Base-by-base conservation (phyloP, 2,329 filamentous ascomycete genomes). In the Xylariaceae sp. region DNA sequence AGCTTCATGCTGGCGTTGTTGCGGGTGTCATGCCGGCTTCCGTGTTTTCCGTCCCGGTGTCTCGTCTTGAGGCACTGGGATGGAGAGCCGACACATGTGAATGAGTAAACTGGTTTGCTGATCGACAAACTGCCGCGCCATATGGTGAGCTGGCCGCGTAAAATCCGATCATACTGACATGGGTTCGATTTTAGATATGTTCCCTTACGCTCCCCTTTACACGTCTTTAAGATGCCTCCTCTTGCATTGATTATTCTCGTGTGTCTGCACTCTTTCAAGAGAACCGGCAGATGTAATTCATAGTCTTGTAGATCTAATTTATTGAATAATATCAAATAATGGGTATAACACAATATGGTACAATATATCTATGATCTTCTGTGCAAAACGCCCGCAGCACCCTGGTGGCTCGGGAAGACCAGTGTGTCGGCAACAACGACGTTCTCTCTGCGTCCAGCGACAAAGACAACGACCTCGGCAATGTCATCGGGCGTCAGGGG, bases 391-490 rank as follows among this genome's bases (percentile, higher is more conserved):
- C 55, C 59, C 37, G 71, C 69, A 49, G 59, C 62, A 18, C 66
- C 88, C 79, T 92, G 89, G 71, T 92, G 88, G 68, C 85, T 90
- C 6, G 88, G 89, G 73, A 86, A 92, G 48, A 92, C 77, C 59
- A 92, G 73, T 17, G 87, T 86, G 74, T 92, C 89, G 2, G 89
- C 89, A 64, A 92, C 74, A 4, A 92, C 88, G n/a, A 92, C 88
- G 70, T 92, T 92, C 75, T 92, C 88, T 69, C 84, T 83, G 72
- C 88, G 81, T 4, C 87, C 86, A n/a, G 87, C 88, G 18, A 86
- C 80, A 68, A 91, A 92, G 3, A 92, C 88, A 23, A 92, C 78
- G 35, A 90, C 81, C 73, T 92, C 89, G 0, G 89, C 89, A 69
- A 92, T 89, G 69, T 92, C 89, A 56, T 90, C 88, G 0, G 86